Base-by-base conservation (phyloP, 1,284 basidiomycete genomes). In the Austroboletus rostrupii region DNA sequence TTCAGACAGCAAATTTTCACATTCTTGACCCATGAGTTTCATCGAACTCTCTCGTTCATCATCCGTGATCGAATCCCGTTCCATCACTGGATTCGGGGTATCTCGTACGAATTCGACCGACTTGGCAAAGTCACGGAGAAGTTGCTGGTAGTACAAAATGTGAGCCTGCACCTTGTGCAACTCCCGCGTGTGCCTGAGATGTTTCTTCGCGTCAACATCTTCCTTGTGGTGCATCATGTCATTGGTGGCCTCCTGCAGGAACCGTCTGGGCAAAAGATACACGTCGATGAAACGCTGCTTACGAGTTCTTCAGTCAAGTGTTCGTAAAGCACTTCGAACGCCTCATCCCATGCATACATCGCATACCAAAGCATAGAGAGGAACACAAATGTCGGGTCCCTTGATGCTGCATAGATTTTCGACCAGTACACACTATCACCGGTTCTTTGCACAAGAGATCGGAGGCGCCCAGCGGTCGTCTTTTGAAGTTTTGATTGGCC, bases 331-430 rank as follows among this genome's bases (percentile, higher is more conserved):
- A 68, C 65, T 51, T 80, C 79, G 8, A 81, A 57, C 0, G 78
- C 70, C 55, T 82, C 72, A 48, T 82, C 80, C 78, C 79, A 81
- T 0, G 76, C 76, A 54, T 80, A 81, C 52, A 80, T 54, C 6
- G 77, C 76, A 47, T 81, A 77, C 79, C 80, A 81, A 39, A 82
- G 62, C 38, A 74, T 74, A 5, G 74, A 69, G 23, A 81, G 65
- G 16, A 81, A 68, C 2, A 81, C 56, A 48, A 81, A 76, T 0
- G 79, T 80, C 0, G 79, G 77, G 56, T 81, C 79, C 9, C 57
- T 60, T 0, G 75, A 72, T 41, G 61, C 67, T 36, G 58, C 59
- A 48, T 80, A 77, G 42, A 81, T 73, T 48, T 73, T 77, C 45
- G 72, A 67, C 79, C 79, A 81, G 51, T 81, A 81, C 4, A 80